Evolutionary conservation across 495 filamentous ascomycete species (phyloP), one percentile per base, ranked within the genome.

Genomic region (Aspergillus ostianus): DNA sequence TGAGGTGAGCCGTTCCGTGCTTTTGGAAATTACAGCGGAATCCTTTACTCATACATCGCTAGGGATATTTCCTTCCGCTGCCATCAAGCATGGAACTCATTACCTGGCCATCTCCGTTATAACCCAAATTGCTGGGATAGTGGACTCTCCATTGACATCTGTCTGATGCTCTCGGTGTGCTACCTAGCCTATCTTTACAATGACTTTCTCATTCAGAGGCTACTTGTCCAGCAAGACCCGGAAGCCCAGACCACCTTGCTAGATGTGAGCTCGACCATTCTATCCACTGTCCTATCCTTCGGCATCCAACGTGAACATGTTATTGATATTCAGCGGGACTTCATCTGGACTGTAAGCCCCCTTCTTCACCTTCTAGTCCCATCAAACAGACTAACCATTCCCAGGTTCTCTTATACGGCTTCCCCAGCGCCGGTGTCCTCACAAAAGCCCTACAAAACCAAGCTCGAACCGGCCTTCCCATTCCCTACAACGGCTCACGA

Each of bases 391-490:
- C 26, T 65, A 62, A 20, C 62, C 68, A 45, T 61, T 66, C n/a
- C 57, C 62, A 76, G 65, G 63, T 75, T 13, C 69, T 79, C 0
- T 62, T 80, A 5, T 78, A 80, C 51, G 77, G 78, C 13, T 70
- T 82, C 27, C 65, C 79, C 6, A 74, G 75, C 51, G 79, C 76
- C 4, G 70, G 73, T 26, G 69, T 79, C 27, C 67, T 82, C 5
- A 73, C 78, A 19, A 77, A 77, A 63, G 61, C 77, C 12, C 65
- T 82, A 4, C 74, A 76, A 55, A 73, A 74, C 18, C 73, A 79
- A 56, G 72, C 70, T 45, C 73, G 70, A 8, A 73, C 72, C 19
- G 77, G 76, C 36, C 70, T 75, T 41, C 69, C 70, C 8, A 68
- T 74, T 59, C 64, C 71, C 7, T 76, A 76, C 55, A 65, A 70